These are phyloP conservation scores for Exsudoporus frostii DNA, from an alignment of 768 basidiomycete species.

Conservation along the genomic window DNA sequence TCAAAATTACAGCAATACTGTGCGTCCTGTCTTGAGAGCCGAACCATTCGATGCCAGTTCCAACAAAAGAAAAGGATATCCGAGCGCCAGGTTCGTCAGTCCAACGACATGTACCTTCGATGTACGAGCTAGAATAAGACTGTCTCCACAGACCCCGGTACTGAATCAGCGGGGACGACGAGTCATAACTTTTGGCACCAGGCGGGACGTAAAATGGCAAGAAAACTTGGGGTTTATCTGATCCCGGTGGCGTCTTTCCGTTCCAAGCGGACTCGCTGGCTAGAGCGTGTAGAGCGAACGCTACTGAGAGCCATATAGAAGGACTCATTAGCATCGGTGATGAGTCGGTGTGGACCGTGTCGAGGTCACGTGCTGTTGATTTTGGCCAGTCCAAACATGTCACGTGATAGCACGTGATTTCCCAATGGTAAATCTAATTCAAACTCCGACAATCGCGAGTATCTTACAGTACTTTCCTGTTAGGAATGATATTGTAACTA, in stretches of 20 bases:
- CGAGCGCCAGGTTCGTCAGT: constrained; percentile 49
- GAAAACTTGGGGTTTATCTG: constrained; percentile 46
- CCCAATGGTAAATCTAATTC: too few relatives aligned
- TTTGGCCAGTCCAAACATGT: not conserved
- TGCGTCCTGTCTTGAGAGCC: constrained; percentile 54
- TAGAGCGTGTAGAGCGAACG: constrained; percentile 2
- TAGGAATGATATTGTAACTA: constrained; percentile 31
- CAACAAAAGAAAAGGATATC: constrained; percentile 59
- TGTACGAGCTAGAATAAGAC: constrained; percentile 48
- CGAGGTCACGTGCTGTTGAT: constrained; percentile 25
- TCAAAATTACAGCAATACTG: constrained; percentile 52
- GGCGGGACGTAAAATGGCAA: constrained; percentile 72
- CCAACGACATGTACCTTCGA: constrained; percentile 48
- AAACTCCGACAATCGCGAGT: not conserved
- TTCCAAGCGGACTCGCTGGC: constrained; percentile 61
- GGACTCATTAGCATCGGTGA: constrained; percentile 8
- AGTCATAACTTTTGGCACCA: constrained; percentile 69
- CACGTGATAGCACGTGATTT: too few relatives aligned
- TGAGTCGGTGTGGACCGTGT: not conserved
- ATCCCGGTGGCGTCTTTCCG: constrained; percentile 50
- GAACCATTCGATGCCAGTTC: constrained; percentile 78
- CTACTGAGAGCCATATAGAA: constrained; percentile 1
- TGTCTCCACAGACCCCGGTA: constrained; percentile 62
- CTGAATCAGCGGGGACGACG: constrained; percentile 61
- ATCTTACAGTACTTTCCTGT: constrained; percentile 16